Conservation (phyloP, 495 filamentous ascomycete species). For the Penicillium coffeae region DNA sequence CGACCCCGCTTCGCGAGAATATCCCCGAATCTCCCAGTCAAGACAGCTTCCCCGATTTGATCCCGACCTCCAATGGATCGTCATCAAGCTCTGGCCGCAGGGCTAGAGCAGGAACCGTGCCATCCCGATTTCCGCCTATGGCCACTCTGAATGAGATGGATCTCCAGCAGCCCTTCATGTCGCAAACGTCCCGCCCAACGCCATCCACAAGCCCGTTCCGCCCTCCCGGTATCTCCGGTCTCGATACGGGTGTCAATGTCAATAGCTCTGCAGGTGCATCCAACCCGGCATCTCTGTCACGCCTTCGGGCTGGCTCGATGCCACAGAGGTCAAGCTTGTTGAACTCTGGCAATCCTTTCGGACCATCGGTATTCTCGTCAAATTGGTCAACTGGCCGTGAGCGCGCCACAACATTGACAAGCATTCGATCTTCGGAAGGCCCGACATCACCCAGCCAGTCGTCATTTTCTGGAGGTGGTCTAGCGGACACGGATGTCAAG, state of each 20-base stretch:
- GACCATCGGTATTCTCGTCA: conserved; percentile 82
- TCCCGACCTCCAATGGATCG: conserved; percentile 57
- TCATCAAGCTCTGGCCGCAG: conserved; percentile 60
- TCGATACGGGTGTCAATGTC: conserved; percentile 55
- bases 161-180: conserved; percentile 60
- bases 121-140: conserved; percentile 83
- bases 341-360: conserved; percentile 68
- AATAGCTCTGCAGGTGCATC: conserved; percentile 40
- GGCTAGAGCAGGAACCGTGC: conserved; percentile 91
- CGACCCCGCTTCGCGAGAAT: conserved; percentile 92
- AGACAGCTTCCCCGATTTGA: conserved; percentile 90
- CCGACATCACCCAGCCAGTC: conserved; percentile 86
- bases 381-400: conserved; percentile 76
- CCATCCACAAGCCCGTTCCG: conserved; percentile 91
- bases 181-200: conserved; percentile 82
- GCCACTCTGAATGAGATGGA: conserved; percentile 56
- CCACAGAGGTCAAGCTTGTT: conserved; percentile 76
- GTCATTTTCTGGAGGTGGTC: conserved; percentile 84
- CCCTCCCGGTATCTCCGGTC: conserved; percentile 65
- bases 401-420: conserved; percentile 77
- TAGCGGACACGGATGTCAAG: conserved; percentile 81
- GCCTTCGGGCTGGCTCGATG: conserved; percentile 91
- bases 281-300: conserved; percentile 72
- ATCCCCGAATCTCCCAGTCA: conserved; percentile 94
- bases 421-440: conserved; percentile 83